Evolutionary conservation across 805 yeast species (phyloP), one percentile per base, ranked within the genome.

Genomic region (Suhomyces prunicola): DNA sequence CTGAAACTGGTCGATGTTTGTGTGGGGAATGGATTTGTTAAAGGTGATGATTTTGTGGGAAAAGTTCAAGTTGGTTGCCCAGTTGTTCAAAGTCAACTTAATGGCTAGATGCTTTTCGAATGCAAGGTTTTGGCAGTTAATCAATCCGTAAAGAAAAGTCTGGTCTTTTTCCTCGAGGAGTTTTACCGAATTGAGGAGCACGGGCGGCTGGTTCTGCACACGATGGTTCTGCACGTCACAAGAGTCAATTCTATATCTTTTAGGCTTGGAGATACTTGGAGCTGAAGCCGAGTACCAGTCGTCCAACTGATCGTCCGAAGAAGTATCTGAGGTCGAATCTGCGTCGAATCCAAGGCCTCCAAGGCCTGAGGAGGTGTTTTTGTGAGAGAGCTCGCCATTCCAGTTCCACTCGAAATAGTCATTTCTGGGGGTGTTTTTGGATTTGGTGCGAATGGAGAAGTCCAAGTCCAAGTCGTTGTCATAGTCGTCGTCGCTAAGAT

Each of bases 11-110:
- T 77, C 80, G 57, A 71, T 71, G 59, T 77, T 61, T 29, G 57
- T 60, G 15, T 65, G 55, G 8, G 65, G 50, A n/a, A 50, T 35
- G 15, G 54, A 46, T 47, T 36, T 51, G 23, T 57, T 51, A 42
- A 63, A 65, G 47, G 65, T 61, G 50, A 62, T 63, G 39, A 60
- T 55, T 48, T 60, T 61, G 26, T 57, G 52, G 12, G 60, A 60
- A 41, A 64, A 58, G 50, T 60, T 62, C 50, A 69, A 59, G 53
- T 58, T 63, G 27, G 79, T 75, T 48, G 73, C 69, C 79, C 79
- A 84, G 52, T 72, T 64, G 66, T 84, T 80, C 51, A 72, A 66
- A 4, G 86, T 76, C 54, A 82, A 65, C 60, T 80, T 82, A 35
- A 84, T 60, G 36, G 64, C 59, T 29, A 74, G 53, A 5, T 55